A percentile compares a stretch with the other conserved stretches of the same genome.
Evolutionary conservation across 192 early-diverging fungal species (phyloP).

Genomic region (Martensiomyces pterosporus): DNA sequence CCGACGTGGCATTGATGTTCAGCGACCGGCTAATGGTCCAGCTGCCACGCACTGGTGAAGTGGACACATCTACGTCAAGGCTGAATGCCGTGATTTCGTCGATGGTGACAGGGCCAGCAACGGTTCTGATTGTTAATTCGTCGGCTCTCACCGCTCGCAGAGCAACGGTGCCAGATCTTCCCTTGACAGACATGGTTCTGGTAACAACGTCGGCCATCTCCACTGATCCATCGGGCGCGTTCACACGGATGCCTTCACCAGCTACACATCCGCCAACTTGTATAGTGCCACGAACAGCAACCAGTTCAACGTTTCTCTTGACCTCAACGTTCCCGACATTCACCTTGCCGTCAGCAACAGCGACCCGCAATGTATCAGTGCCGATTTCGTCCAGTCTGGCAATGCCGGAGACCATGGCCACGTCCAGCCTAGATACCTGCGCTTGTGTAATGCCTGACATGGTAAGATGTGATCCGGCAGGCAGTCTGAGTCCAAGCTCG

Average conservation of each 20-base stretch:
- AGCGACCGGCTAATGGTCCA: conserved; percentile 14
- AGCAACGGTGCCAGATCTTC: not conserved
- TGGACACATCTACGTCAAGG: conserved; percentile 9
- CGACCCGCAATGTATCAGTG: conserved; percentile 13
- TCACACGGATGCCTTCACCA: conserved; percentile 10
- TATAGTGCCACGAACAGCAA: conserved; percentile 12
- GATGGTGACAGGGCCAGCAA: conserved; percentile 5
- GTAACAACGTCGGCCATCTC: not conserved
- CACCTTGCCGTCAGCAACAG: conserved; percentile 20
- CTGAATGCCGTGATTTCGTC: conserved; percentile 6
- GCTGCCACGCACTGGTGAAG: conserved; percentile 13
- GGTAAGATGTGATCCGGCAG: conserved; percentile 12
- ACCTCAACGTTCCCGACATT: conserved; percentile 1
- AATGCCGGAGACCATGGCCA: conserved; percentile 17
- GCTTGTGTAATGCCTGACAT: not conserved
- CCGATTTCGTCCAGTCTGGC: conserved; percentile 2
- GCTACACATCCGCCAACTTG: conserved; percentile 8
- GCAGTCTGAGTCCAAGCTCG: conserved; percentile 16
- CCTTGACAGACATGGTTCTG: not conserved
- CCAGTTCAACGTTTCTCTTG: conserved; percentile 10
- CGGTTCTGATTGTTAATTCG: not conserved
- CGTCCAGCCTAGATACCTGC: conserved; percentile 11
- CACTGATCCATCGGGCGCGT: conserved; percentile 6
- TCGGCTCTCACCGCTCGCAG: conserved; percentile 1
- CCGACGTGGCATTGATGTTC: conserved; percentile 8